These are phyloP conservation scores for Colletotrichum spinosum DNA, from an alignment of 2,329 filamentous ascomycete species.

Conservation along the genomic window DNA sequence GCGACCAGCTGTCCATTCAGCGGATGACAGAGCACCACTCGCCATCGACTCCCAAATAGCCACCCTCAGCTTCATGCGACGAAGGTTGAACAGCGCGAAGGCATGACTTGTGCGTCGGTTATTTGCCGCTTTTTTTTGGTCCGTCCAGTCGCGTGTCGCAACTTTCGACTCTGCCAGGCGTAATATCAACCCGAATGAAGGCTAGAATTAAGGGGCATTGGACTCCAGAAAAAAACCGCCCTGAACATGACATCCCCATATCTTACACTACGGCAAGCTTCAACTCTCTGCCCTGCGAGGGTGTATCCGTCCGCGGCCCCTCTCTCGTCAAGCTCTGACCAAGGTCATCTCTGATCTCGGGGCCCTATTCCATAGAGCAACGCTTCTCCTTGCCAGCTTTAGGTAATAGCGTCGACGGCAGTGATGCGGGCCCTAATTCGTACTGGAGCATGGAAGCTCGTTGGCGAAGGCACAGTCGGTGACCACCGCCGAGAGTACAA, in stretches of 20 bases:
- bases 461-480: too few species aligned
- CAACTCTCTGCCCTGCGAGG: slow-evolving; percentile 4
- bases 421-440: slow-evolving; percentile 9
- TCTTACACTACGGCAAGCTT: slow-evolving; percentile 11
- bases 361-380: slow-evolving; percentile 9
- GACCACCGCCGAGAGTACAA: slow-evolving; percentile 21
- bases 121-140: slow-evolving; percentile 23
- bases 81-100: too few species aligned
- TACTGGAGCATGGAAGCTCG: slow-evolving; percentile 11
- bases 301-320: slow-evolving; percentile 15
- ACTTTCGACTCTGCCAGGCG: not conserved
- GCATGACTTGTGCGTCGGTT: slow-evolving; percentile 18
- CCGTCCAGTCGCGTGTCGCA: slow-evolving; percentile 9
- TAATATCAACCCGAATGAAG: slow-evolving; percentile 8
- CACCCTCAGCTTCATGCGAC: slow-evolving; percentile 29
- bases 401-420: slow-evolving; percentile 27
- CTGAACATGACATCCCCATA: slow-evolving; percentile 12
- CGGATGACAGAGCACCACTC: slow-evolving; percentile 32
- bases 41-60: slow-evolving; percentile 22
- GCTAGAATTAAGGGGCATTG: slow-evolving; percentile 17
- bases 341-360: slow-evolving; percentile 14
- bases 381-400: slow-evolving; percentile 15
- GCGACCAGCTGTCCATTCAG: slow-evolving; percentile 22
- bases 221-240: not conserved
- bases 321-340: slow-evolving; percentile 13